phyloP scores from a whole-genome alignment of 2,329 filamentous ascomycete species.

The Apiospora pterosperma region DNA sequence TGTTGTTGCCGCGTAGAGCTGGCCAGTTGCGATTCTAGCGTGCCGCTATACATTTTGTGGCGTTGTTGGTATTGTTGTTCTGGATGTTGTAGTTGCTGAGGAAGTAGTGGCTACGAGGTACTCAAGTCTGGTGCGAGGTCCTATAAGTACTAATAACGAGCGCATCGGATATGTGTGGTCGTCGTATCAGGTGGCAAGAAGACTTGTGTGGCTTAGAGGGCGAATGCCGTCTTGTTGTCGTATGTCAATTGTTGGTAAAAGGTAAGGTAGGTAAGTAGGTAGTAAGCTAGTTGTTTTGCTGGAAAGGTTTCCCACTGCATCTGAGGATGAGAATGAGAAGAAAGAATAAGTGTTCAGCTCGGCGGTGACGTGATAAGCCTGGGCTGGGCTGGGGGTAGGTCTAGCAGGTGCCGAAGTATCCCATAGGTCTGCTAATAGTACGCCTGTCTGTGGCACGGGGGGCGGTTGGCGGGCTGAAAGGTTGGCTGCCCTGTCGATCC shows the following conservation, averaged over 20 bases:
- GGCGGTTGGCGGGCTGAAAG: neutral
- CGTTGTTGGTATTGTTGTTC: neutral
- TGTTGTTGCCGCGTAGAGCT: slow-evolving; percentile 5
- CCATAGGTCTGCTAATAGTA: no score
- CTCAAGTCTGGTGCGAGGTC: neutral
- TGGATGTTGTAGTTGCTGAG: slow-evolving; percentile 8
- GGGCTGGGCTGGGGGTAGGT: neutral
- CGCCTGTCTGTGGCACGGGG: neutral
- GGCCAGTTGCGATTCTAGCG: slow-evolving; percentile 1
- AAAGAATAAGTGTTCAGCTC: neutral
- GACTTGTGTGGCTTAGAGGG: neutral
- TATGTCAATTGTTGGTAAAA: neutral
- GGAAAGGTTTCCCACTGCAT: no score
- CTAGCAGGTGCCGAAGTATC: no score
- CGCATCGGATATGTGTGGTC: slow-evolving; percentile 19
- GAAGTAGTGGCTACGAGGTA: neutral
- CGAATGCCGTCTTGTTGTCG: neutral
- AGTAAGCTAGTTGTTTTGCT: neutral
- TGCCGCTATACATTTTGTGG: slow-evolving; percentile 4
- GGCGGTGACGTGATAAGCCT: neutral
- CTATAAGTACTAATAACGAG: slow-evolving; percentile 18
- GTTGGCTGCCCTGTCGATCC: neutral
- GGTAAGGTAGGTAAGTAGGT: neutral
- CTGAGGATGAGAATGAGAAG: neutral
- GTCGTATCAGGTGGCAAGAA: neutral